Base-by-base conservation (phyloP, 345 rosid species). In the Theobroma cacao region DNA sequence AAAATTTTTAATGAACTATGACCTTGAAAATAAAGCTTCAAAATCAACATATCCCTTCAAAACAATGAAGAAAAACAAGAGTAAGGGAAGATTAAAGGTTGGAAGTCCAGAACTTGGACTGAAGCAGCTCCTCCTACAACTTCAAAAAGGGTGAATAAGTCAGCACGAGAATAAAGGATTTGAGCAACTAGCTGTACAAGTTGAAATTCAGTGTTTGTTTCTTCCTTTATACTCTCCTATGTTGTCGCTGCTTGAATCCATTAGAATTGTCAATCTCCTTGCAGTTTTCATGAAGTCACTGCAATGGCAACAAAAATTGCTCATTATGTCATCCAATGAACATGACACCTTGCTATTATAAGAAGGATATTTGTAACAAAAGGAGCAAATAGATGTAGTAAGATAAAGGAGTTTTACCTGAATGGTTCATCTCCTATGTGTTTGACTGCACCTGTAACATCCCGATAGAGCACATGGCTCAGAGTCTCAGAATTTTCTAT, bases 341-440 rank as follows among this genome's bases (percentile, higher is more conserved):
- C 65, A 20, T 36, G 3, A 3, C 43, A 22, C 10, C 17, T 22
- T 24, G 13, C 26, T 13, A 4, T 41, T 38, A 6, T 24, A 22
- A 17, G 22, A 31, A 63, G 24, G 14, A 55, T 43, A n/a, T 53
- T 38, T 24, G 50, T 74, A 17, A 55, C n/a, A 18, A 60, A 7
- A 20, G 1, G n/a, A 48, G 30, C 4, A 0, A 12, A 40, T 26
- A 12, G 30, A 50, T 30, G 34, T 26, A 41, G 22, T 62, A n/a
- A 15, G 34, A 11, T 28, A 17, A 22, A 24, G 1, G 53, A 28
- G 38, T 40, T 55, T 53, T 85, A 93, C 99, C 99, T 92, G 94
- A 90, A 94, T 56, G 97, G 94, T 85, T 96, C 95, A 22, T 88
- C 94, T 62, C 97, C 95, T 6, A 84, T 88, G 33, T 84, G 88